Base-by-base conservation (phyloP, 345 rosid genomes). In the Pugionium dolabratum region DNA sequence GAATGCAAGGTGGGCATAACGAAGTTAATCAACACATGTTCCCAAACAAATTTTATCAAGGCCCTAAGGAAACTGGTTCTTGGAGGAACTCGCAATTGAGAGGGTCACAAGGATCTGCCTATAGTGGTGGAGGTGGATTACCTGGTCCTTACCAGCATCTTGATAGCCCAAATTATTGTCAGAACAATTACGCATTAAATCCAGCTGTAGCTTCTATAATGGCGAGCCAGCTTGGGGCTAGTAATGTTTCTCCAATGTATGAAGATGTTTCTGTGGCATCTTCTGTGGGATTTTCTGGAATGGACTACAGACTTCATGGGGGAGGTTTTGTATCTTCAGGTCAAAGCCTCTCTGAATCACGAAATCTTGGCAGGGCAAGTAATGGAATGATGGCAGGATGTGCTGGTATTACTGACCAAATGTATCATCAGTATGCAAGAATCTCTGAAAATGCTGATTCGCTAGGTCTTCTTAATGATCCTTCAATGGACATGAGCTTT, bases 181-280 rank as follows among this genome's bases (percentile, higher is more conserved):
- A 81, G 44, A 68, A 79, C 58, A 85, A 82, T 34, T 86, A 82
- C 54, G 62, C 89, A 37, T 30, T 79, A 6, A 82, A 80, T 77
- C 91, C 94, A 5, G 80, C 82, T 50, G 37, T 84, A 61, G 75
- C 83, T 9, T 80, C 94, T 49, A 62, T 79, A 80, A 79, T 87
- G 82, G 82, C 84, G 43, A 70, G 77, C 77, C 98, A 92, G 54
- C 77, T 85, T 51, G 89, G 88, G 42, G 64, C 64, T 32, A 80
- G 80, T 60, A 86, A 69, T 76, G 68, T 75, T 39, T 85, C 96
- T 9, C 88, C 86, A 32, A 70, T 80, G 55, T 89, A 74, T 81
- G 95, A 87, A 44, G 86, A 89, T 84, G 83, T 77, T 73, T 82
- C 91, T 25, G 84, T 85, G 1, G 84, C 84, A 29, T 18, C 18